phyloP scores from a whole-genome alignment of 495 filamentous ascomycete genomes.

The Sordaria brevicollis region DNA sequence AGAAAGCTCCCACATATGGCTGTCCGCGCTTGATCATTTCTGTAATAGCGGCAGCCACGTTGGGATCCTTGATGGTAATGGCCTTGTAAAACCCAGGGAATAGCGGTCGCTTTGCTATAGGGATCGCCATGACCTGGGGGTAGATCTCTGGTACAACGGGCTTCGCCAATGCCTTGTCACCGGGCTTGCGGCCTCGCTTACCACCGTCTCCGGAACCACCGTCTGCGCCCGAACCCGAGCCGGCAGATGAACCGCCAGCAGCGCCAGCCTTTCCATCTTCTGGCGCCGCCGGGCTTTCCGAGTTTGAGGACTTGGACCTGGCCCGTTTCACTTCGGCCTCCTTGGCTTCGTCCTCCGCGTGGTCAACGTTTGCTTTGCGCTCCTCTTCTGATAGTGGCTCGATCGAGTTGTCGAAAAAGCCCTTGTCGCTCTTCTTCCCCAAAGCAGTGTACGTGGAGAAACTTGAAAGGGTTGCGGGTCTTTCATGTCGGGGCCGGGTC shows the following conservation, averaged over 20 bases:
- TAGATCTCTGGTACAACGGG: slow-evolving; percentile 88
- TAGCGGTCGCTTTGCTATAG: slow-evolving; percentile 88
- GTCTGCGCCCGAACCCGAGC: slow-evolving; percentile 34
- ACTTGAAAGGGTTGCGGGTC: slow-evolving; percentile 8
- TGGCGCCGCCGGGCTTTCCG: slow-evolving; percentile 24
- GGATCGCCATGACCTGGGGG: slow-evolving; percentile 96
- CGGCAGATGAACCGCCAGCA: slow-evolving; percentile 20
- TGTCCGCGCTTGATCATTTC: slow-evolving; percentile 98
- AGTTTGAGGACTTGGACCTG: slow-evolving; percentile 28
- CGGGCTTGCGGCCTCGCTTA: slow-evolving; percentile 49
- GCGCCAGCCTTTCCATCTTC: slow-evolving; percentile 36
- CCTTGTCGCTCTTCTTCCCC: slow-evolving; percentile 33
- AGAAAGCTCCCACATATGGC: slow-evolving; percentile 92
- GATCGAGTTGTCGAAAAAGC: slow-evolving; percentile 31
- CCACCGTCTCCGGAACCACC: slow-evolving; percentile 36
- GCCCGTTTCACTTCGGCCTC: slow-evolving; percentile 21
- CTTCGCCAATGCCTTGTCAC: slow-evolving; percentile 72
- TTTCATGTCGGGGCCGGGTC: slow-evolving; percentile 8
- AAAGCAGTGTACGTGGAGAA: slow-evolving; percentile 30
- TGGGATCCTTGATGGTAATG: slow-evolving; percentile 84
- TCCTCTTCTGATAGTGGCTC: slow-evolving; percentile 37
- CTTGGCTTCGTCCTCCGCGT: slow-evolving; percentile 30
- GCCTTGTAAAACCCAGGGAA: slow-evolving; percentile 99
- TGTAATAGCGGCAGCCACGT: slow-evolving; percentile 79
- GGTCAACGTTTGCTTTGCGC: slow-evolving; percentile 34